Base-by-base conservation (phyloP, 306 rosid species). In the Vigna unguiculata region DNA sequence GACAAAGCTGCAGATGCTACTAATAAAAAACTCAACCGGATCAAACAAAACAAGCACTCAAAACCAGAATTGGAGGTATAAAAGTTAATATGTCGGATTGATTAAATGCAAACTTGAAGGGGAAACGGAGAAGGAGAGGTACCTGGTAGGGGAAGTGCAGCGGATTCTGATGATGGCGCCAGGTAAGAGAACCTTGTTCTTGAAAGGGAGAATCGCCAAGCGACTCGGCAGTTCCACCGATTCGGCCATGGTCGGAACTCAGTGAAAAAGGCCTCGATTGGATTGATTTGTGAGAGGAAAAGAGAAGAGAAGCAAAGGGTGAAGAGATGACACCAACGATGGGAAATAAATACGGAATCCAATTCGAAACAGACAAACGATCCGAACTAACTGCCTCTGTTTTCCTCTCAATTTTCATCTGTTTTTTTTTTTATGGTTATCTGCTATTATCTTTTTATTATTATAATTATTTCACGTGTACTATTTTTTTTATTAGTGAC, bases 91-190 rank as follows among this genome's bases (percentile, higher is more conserved):
- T 1, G 30, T 40, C 12, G 5, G 45, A 75, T 6, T 8, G 62
- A 73, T 36, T 21, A 3, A 75, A 49, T 0, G 12, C 19, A 20
- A 69, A 78, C 7, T 55, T 10, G 2, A 12, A 34, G 15, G 38
- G 24, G 5, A 63, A 75, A 38, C 8, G 46, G 57, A 61, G 11
- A 25, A 19, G 51, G 59, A 52, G 21, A 15, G 58, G 54, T 1
- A 94, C 99, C 97, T 95, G 90, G 96, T 92, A 6, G 97, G 91
- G 0, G 99, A 92, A 85, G 99, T 95, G 86, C 99, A 95, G 2
- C 97, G 97, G 86, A 95, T 95, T 79, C 99, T 90, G 72, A 95
- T 95, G 75, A 95, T 95, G 69, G 99, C 99, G 15, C 97, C 99
- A 1, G 97, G 99, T 40, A 95, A 63, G 71, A 95, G 99, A 49